Evolutionary conservation across 257 asterid genomes (phyloP).

Genomic region (Capsicum pubescens): DNA sequence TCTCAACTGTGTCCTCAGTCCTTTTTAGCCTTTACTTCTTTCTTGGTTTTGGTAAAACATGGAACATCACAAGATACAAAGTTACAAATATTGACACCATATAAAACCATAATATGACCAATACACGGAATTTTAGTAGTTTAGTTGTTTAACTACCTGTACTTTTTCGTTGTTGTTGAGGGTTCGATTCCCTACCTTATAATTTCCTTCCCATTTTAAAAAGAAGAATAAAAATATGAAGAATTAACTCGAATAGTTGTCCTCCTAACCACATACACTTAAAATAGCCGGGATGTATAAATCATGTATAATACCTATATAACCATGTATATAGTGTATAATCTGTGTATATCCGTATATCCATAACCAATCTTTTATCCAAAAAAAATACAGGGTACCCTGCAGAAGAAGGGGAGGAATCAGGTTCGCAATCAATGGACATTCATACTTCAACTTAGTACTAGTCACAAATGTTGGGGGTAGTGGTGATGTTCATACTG

Average conservation of each 20-base stretch:
- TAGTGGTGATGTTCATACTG: constrained; percentile 82
- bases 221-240: too few relatives aligned
- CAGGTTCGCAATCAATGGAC: constrained; percentile 89
- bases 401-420: constrained; percentile 85
- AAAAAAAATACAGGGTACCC: constrained; percentile 60
- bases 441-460: constrained; percentile 83
- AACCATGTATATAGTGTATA: too few relatives aligned
- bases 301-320: too few relatives aligned
- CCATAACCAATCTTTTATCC: not conserved
- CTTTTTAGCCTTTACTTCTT: not conserved
- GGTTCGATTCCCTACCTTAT: too few relatives aligned
- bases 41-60: not conserved
- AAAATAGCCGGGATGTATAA: too few relatives aligned
- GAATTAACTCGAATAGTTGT: too few relatives aligned
- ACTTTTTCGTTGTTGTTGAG: not conserved
- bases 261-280: too few relatives aligned
- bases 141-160: not conserved
- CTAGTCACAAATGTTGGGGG: constrained; percentile 88
- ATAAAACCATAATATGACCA: not conserved
- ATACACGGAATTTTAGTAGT: not conserved
- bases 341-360: too few relatives aligned
- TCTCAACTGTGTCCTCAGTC: not conserved
- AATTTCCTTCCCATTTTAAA: too few relatives aligned
- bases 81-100: not conserved
- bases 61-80: not conserved